Conservation (phyloP, 2,329 filamentous ascomycete species). For the Neopestalotiopsis sp. region DNA sequence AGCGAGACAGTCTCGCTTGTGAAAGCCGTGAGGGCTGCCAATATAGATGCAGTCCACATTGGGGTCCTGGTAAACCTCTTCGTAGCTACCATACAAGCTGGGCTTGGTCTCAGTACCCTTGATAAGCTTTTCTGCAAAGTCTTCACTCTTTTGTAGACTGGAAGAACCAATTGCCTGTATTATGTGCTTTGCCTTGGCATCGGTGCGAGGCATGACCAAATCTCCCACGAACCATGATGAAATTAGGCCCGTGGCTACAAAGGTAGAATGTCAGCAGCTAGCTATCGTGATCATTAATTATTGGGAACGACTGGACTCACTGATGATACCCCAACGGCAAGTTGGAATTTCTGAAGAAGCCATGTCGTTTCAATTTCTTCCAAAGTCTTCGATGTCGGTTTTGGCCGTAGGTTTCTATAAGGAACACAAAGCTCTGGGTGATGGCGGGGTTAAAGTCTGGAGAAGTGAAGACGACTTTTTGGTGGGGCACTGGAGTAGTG, state of each 20-base stretch:
- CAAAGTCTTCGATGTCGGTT: too few relatives aligned
- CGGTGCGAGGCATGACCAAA: slow-evolving; percentile 40
- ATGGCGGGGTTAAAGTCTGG: neutral
- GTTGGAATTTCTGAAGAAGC: slow-evolving; percentile 21
- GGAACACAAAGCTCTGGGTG: too few relatives aligned
- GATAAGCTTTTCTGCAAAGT: slow-evolving; percentile 41
- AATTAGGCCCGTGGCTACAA: slow-evolving; percentile 45
- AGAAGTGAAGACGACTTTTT: neutral
- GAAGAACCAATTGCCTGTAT: slow-evolving; percentile 50
- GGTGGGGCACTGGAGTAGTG: too few relatives aligned
- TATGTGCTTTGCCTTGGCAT: slow-evolving; percentile 43
- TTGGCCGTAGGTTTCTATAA: too few relatives aligned
- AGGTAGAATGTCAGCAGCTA: neutral
- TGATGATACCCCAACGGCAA: slow-evolving; percentile 41
- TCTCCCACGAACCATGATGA: slow-evolving; percentile 51
- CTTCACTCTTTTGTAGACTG: slow-evolving; percentile 40
- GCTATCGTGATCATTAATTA: neutral
- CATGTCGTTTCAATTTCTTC: neutral
- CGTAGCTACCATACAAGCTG: slow-evolving; percentile 44
- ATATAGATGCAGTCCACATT: slow-evolving; percentile 52
- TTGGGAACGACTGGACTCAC: slow-evolving; percentile 14
- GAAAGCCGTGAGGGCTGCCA: slow-evolving; percentile 49
- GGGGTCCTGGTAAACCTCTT: slow-evolving; percentile 44
- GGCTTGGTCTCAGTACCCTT: slow-evolving; percentile 29
- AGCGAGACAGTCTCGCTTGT: slow-evolving; percentile 47